Base-by-base conservation (phyloP, 116 monocot genomes). In the Phalaenopsis hybrid region DNA sequence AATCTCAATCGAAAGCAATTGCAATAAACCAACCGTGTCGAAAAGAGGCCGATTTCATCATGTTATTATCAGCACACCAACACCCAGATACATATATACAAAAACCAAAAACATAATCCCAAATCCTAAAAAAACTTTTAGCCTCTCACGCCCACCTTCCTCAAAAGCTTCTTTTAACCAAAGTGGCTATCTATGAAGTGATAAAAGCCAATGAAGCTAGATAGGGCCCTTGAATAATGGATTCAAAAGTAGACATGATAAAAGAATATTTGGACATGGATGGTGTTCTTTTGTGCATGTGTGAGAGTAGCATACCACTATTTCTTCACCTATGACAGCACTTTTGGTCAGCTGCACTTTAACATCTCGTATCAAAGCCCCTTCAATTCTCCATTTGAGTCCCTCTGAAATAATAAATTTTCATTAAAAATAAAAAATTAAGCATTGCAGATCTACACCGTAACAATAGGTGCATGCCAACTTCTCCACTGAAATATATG, bases 171-270 rank as follows among this genome's bases (percentile, higher is more conserved):
- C 37, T 79, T 74, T 52, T 52, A 52, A 13, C 52, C 52, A 79
- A 57, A 68, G 31, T 44, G 75, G 46, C 59, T 20, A 34, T 8
- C 25, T 50, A 23, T 23, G 12, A 52, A 52, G 52, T 63, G 67
- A 58, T 73, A 78, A 73, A 76, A 80, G 49, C 76, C 55, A 49
- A 57, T 72, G 31, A 65, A 20, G 50, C 12, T 74, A 46, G 44
- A 41, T 81, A 41, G 79, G 82, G 79, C 0, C 82, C 82, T 46
- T 72, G 49, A 50, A 80, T 83, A 78, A 74, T 86, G 61, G 65
- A 86, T 81, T 87, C 87, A 87, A 87, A 87, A 87, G 87, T 65
- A 61, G 52, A 43, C 45, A 82, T 87, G 74, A 87, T 84, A 79
- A 33, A 23, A 78, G 87, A 83, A 87, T 84, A 87, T 87, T 81